Percentiles rank a stretch among this genome's conserved stretches.
Evolutionary conservation across 495 filamentous ascomycete species (phyloP).

Genomic region (Talaromyces stipitatus): DNA sequence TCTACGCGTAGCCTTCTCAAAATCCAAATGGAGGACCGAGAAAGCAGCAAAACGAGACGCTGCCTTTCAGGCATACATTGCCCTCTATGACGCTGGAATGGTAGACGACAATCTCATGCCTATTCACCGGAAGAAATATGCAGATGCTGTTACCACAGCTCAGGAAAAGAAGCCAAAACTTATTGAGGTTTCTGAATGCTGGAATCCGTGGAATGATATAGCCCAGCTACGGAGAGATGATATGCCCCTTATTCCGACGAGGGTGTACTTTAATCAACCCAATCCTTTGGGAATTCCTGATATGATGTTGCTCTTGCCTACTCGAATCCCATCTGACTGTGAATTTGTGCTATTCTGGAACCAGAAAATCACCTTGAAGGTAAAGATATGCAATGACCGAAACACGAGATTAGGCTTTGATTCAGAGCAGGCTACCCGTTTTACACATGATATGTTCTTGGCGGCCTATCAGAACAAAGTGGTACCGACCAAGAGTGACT

Average conservation of each 20-base stretch:
- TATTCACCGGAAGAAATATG: conserved; percentile 13
- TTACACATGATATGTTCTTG: conserved; percentile 22
- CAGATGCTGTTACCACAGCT: conserved; percentile 22
- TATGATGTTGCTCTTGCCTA: conserved; percentile 32
- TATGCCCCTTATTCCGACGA: conserved; percentile 1
- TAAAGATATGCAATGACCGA: not conserved
- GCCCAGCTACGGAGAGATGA: conserved; percentile 24
- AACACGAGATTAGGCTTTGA: not conserved
- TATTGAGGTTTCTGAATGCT: conserved; percentile 43
- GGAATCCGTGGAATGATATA: conserved; percentile 60
- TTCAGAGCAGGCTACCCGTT: conserved; percentile 5
- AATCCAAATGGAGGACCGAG: conserved; percentile 58
- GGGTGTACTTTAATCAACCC: not conserved
- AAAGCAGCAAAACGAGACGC: conserved; percentile 72
- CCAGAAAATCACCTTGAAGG: conserved; percentile 13
- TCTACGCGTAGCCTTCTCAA: conserved; percentile 49
- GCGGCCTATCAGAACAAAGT: conserved; percentile 25
- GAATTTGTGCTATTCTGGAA: conserved; percentile 40
- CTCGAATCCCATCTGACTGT: conserved; percentile 17
- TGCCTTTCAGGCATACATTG: conserved; percentile 72
- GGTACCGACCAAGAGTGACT: conserved; percentile 18
- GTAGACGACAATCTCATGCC: conserved; percentile 79
- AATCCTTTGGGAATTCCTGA: conserved; percentile 8
- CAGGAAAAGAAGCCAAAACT: conserved; percentile 41
- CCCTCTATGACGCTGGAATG: conserved; percentile 60